These are phyloP conservation scores for Cyclotella choctawhatcheeana DNA, from an alignment of 108 stramenopile species.

Conservation along the genomic window DNA sequence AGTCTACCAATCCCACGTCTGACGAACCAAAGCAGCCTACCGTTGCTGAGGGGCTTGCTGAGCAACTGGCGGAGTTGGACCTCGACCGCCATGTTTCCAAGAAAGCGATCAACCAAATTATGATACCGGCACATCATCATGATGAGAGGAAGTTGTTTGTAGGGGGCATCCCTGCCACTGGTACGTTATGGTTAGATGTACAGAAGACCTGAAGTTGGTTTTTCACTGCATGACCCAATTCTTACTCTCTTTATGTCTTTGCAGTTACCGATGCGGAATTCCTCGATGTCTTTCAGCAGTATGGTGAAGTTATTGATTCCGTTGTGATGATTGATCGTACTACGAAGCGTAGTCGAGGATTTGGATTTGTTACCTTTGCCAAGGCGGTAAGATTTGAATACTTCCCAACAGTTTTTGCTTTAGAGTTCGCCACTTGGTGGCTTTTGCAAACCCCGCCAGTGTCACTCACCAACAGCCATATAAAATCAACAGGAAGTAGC, in stretches of 20 bases:
- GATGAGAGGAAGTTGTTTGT: slow-evolving; percentile 80
- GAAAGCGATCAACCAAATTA: slow-evolving; percentile 9
- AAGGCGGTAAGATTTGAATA: slow-evolving; percentile 27
- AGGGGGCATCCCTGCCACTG: slow-evolving; percentile 71
- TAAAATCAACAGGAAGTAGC: slow-evolving; percentile 42
- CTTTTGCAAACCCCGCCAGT: not conserved
- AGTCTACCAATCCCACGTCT: not conserved
- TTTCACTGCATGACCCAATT: not conserved
- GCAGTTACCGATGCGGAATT: slow-evolving; percentile 72
- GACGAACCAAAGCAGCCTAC: not conserved
- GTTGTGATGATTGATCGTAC: slow-evolving; percentile 82
- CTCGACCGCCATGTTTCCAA: not conserved
- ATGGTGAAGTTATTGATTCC: slow-evolving; percentile 71
- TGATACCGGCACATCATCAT: slow-evolving; percentile 59
- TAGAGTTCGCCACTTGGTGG: no score
- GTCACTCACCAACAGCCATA: no score
- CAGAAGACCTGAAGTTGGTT: not conserved
- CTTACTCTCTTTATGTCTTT: not conserved
- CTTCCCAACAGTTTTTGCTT: not conserved
- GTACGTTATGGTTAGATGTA: slow-evolving; percentile 19
- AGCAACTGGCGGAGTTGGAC: not conserved
- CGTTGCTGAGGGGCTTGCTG: not conserved
- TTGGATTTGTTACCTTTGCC: slow-evolving; percentile 92
- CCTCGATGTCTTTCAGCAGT: slow-evolving; percentile 73
- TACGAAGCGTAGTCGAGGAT: slow-evolving; percentile 81